Base-by-base conservation (phyloP, 1,139 yeast genomes). In the Geotrichum carabidarum region DNA sequence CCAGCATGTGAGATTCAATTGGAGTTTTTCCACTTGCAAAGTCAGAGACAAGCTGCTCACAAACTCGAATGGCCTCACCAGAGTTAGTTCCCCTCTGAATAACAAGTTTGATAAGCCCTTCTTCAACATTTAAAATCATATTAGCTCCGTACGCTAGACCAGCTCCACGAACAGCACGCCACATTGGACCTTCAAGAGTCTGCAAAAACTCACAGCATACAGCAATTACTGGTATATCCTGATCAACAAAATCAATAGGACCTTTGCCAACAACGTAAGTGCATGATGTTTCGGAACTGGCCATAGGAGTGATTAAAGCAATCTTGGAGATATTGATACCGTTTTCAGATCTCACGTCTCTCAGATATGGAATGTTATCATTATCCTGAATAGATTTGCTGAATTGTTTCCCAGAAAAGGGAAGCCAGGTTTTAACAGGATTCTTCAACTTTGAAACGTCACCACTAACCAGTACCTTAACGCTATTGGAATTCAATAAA, bases 131-230 rank as follows among this genome's bases (percentile, higher is more conserved):
- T 53, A 81, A 75, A 34, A 76, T 68, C 59, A 89, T 76, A 55
- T 74, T 76, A 0, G 93, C 94, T 35, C 97, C 97, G 69, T 94
- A 94, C 0, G 98, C 98, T 53, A 89, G 75, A 1, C 99, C 99
- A 1, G 91, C 80, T 41, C 99, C 99, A 71, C 99, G 81, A 42
- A 94, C 87, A 50, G 94, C 96, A 65, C 90, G 80, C 98, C 99
- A 93, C 62, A 93, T 84, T 40, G 99, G 98, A 1, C 99, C 99
- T 70, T 94, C 99, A 27, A 89, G 89, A 32, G 91, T 86, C 62
- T 84, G 85, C 58, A 94, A 74, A 65, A 84, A 86, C 57, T 86
- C 91, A 9, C 86, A 78, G 7, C 93, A 89, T 18, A 93, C 76
- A 0, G 84, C 78, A 48, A 93, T 77, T 31, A 84, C 83, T 53